A percentile compares a stretch with the other conserved stretches of the same genome.
phyloP scores from a whole-genome alignment of 1,284 basidiomycete species.

The Ceratorhiza oryzae-sativae region DNA sequence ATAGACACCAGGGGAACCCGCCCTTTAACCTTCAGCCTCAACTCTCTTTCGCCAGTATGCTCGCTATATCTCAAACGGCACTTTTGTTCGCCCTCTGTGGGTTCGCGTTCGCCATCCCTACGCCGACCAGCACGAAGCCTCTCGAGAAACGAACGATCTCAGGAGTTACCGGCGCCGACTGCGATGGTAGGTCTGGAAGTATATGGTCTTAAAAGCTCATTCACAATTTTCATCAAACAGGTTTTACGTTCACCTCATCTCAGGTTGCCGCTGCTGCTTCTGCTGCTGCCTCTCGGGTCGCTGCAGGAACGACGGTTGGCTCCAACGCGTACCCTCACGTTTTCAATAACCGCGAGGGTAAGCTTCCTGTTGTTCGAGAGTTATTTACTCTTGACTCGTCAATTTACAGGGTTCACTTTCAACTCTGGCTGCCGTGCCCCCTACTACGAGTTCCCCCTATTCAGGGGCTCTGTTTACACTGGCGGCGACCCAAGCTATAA shows the following conservation, averaged over 20 bases:
- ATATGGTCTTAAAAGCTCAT: background rate
- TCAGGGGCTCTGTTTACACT: constrained; percentile 24
- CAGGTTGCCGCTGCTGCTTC: constrained; percentile 33
- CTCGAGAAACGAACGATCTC: constrained; percentile 24
- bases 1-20: background rate
- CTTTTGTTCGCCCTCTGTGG: constrained; percentile 21
- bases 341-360: constrained; percentile 30
- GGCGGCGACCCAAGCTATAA: constrained; percentile 28
- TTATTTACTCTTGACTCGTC: background rate
- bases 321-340: constrained; percentile 25
- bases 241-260: constrained; percentile 19
- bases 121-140: constrained; percentile 7
- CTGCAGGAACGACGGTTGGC: constrained; percentile 14
- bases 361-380: background rate
- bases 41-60: background rate
- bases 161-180: constrained; percentile 22
- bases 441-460: constrained; percentile 29
- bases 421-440: constrained; percentile 8
- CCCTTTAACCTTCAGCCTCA: background rate
- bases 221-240: background rate
- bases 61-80: background rate
- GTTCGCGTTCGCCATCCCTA: constrained; percentile 24
- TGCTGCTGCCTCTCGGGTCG: constrained; percentile 8
- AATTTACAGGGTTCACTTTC: constrained; percentile 27
- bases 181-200: background rate